Percentiles rank a stretch among this genome's conserved stretches.
These are phyloP conservation scores for Kwoniella mangroviensis DNA, from an alignment of 768 basidiomycete genomes.

Conservation along the genomic window DNA sequence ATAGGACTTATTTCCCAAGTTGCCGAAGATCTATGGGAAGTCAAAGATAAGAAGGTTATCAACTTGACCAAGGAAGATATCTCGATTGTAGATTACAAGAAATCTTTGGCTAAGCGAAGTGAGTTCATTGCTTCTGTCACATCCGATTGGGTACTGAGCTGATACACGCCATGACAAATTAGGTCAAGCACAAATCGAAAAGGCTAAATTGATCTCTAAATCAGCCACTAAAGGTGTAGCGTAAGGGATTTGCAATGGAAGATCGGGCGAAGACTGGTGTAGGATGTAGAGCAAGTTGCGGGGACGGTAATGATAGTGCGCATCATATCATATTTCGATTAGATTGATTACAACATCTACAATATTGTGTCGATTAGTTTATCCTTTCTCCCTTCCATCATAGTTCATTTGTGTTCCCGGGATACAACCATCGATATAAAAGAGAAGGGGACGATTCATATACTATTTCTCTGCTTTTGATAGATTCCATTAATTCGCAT, in stretches of 20 bases:
- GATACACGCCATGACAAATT: slow-evolving; percentile 10
- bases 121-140: slow-evolving; percentile 50
- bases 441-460: not conserved
- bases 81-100: slow-evolving; percentile 92
- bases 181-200: slow-evolving; percentile 87
- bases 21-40: slow-evolving; percentile 98
- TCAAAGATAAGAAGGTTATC: slow-evolving; percentile 87
- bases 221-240: slow-evolving; percentile 61
- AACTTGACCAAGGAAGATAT: slow-evolving; percentile 91
- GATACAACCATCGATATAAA: not conserved
- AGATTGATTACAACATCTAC: not conserved
- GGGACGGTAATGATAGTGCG: not conserved
- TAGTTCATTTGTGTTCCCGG: not conserved
- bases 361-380: slow-evolving; percentile 14
- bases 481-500: slow-evolving; percentile 3
- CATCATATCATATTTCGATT: not conserved
- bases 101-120: slow-evolving; percentile 75
- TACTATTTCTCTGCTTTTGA: not conserved
- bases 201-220: slow-evolving; percentile 91
- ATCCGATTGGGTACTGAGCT: not conserved
- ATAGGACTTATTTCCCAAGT: slow-evolving; percentile 93
- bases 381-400: not conserved
- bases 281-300: not conserved
- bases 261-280: not conserved
- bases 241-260: slow-evolving; percentile 16